These are phyloP conservation scores for Phialophora expanda DNA, from an alignment of 2,329 filamentous ascomycete genomes.

Conservation along the genomic window DNA sequence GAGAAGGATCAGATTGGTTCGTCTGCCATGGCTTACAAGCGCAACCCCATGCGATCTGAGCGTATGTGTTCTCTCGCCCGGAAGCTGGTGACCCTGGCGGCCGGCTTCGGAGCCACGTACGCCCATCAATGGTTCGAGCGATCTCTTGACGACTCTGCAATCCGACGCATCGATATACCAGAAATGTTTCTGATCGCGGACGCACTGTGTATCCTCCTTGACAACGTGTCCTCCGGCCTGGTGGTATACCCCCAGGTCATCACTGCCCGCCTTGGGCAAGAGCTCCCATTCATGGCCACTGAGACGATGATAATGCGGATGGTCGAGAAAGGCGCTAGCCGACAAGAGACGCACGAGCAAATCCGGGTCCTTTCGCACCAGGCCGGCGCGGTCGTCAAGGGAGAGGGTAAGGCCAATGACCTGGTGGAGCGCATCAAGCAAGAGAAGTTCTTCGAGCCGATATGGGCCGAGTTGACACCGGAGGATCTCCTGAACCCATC, in stretches of 20 bases:
- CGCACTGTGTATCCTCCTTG: conserved; percentile 67
- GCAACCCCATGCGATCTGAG: conserved; percentile 63
- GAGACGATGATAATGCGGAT: conserved; percentile 78
- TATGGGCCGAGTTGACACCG: conserved; percentile 66
- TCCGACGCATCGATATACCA: conserved; percentile 62
- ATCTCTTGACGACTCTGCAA: conserved; percentile 59
- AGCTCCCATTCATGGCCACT: conserved; percentile 87
- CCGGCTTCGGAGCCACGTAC: conserved; percentile 68
- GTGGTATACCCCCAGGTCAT: conserved; percentile 82
- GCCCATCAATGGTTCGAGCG: conserved; percentile 78
- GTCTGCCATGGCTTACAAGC: conserved; percentile 71
- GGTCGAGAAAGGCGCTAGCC: conserved; percentile 69
- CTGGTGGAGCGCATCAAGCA: conserved; percentile 76
- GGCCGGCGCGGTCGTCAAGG: conserved; percentile 72
- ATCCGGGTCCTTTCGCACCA: conserved; percentile 82
- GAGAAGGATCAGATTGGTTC: conserved; percentile 78
- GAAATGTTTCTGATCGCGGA: conserved; percentile 72
- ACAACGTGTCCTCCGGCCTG: conserved; percentile 71
- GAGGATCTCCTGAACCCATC: conserved; percentile 70
- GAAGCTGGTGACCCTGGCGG: conserved; percentile 59
- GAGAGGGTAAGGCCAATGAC: conserved; percentile 77
- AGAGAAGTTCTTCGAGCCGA: conserved; percentile 73
- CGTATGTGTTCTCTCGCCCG: conserved; percentile 65
- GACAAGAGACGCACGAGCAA: conserved; percentile 85
- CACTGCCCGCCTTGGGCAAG: conserved; percentile 68